Percentiles rank a stretch among this genome's conserved stretches.
Conservation (phyloP, 164 flowering plant species). For the Umbilicus rupestris region DNA sequence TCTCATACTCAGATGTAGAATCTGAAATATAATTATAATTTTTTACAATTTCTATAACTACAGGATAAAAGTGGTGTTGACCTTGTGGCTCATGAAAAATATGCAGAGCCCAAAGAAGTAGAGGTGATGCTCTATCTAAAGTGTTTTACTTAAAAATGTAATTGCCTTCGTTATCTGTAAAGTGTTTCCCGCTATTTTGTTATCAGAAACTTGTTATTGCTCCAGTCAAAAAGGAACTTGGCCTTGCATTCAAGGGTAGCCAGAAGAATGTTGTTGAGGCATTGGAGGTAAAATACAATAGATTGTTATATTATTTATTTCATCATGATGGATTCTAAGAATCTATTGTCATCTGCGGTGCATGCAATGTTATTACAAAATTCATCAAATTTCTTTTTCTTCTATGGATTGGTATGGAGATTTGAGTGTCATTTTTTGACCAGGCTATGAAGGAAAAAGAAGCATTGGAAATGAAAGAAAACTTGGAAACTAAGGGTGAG, state of each 20-base stretch:
- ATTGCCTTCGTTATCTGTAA: background rate
- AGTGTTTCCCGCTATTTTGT: background rate
- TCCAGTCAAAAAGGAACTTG: conserved; percentile 80
- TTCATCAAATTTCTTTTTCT: background rate
- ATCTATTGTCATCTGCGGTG: background rate
- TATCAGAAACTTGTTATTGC: conserved; percentile 71
- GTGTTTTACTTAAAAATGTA: background rate
- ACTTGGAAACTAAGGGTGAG: conserved; percentile 51
- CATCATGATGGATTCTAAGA: background rate
- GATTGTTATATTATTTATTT: background rate
- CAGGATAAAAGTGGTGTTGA: conserved; percentile 84
- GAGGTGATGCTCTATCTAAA: conserved; percentile 38
- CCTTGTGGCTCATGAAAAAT: conserved; percentile 57
- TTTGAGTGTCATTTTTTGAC: conserved; percentile 5
- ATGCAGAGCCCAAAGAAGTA: conserved; percentile 59
- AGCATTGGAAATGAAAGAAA: conserved; percentile 65
- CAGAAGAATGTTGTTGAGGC: conserved; percentile 90
- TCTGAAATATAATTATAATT: background rate
- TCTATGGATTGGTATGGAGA: background rate
- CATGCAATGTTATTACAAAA: background rate
- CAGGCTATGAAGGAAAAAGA: conserved; percentile 52
- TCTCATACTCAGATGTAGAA: background rate
- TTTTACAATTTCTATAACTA: background rate
- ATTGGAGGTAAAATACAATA: conserved; percentile 50
- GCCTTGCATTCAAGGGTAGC: conserved; percentile 81